Conservation (phyloP, 164 flowering plant species). For the Kingdonia uniflora region DNA sequence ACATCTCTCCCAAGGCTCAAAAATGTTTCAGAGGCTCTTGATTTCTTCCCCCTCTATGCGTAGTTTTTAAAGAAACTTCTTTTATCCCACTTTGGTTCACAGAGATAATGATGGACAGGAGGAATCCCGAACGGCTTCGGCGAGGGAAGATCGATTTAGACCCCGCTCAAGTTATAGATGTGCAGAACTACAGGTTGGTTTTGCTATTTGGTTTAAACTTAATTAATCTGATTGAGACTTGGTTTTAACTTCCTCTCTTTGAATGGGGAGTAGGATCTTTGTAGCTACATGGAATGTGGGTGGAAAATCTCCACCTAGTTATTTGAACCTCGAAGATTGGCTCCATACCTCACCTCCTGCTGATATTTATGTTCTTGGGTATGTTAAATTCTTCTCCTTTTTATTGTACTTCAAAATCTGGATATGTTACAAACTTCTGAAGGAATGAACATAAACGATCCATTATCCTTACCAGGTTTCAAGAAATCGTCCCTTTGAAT, state of each 20-base stretch:
- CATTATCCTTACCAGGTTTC: conserved; percentile 19
- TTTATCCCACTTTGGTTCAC: conserved; percentile 11
- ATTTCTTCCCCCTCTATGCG: neutral
- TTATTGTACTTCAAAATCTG: neutral
- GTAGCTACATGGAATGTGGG: conserved; percentile 38
- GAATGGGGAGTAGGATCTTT: conserved; percentile 18
- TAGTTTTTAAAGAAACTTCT: neutral
- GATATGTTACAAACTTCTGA: neutral
- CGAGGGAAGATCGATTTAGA: conserved; percentile 20
- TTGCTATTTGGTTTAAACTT: neutral
- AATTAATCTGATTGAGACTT: neutral
- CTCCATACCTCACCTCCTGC: conserved; percentile 30
- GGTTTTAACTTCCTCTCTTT: neutral
- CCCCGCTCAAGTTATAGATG: conserved; percentile 17
- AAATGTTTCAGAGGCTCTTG: conserved; percentile 2
- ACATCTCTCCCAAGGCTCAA: neutral
- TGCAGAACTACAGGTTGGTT: conserved; percentile 22
- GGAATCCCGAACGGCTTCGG: conserved; percentile 13
- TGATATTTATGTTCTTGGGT: conserved; percentile 35
- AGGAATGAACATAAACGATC: neutral
- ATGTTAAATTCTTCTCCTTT: conserved; percentile 8
- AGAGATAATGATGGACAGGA: conserved; percentile 58
- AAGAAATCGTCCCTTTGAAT: conserved; percentile 32
- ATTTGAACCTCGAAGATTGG: conserved; percentile 31
- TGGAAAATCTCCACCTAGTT: conserved; percentile 29